These are phyloP conservation scores for Fusarium fujikuroi DNA, from an alignment of 2,329 filamentous ascomycete species.

Conservation along the genomic window DNA sequence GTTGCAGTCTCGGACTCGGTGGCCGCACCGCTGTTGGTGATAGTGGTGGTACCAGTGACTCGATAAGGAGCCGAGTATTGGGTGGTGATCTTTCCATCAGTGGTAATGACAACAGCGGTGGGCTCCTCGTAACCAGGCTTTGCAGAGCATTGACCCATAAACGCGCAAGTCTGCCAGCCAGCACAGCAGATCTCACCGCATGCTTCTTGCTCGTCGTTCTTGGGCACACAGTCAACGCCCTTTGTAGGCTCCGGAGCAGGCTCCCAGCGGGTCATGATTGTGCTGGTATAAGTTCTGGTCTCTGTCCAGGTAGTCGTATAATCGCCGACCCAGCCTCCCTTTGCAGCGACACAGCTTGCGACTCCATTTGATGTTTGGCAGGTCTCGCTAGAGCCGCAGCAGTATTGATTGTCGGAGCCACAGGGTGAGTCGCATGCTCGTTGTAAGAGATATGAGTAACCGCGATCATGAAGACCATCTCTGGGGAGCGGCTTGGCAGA, in stretches of 20 bases:
- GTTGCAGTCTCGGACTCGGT: slow-evolving; percentile 61
- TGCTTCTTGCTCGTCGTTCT: slow-evolving; percentile 63
- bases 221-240: slow-evolving; percentile 61
- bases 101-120: slow-evolving; percentile 57
- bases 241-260: slow-evolving; percentile 57
- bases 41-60: slow-evolving; percentile 66
- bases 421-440: slow-evolving; percentile 64
- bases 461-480: slow-evolving; percentile 59
- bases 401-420: slow-evolving; percentile 65
- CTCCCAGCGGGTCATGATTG: slow-evolving; percentile 61
- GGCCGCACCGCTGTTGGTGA: slow-evolving; percentile 61
- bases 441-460: slow-evolving; percentile 62
- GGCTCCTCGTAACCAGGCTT: slow-evolving; percentile 60
- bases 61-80: slow-evolving; percentile 63
- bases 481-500: slow-evolving; percentile 61
- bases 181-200: slow-evolving; percentile 79
- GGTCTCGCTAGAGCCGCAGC: slow-evolving; percentile 60
- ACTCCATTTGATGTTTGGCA: slow-evolving; percentile 64
- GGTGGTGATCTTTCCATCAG: slow-evolving; percentile 62
- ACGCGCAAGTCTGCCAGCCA: slow-evolving; percentile 73
- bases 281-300: slow-evolving; percentile 70
- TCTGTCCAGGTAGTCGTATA: slow-evolving; percentile 70
- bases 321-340: slow-evolving; percentile 48
- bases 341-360: slow-evolving; percentile 60
- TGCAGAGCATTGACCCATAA: slow-evolving; percentile 66